These are phyloP conservation scores for Fusarium nelsonii DNA, from an alignment of 2,329 filamentous ascomycete genomes.

Conservation along the genomic window DNA sequence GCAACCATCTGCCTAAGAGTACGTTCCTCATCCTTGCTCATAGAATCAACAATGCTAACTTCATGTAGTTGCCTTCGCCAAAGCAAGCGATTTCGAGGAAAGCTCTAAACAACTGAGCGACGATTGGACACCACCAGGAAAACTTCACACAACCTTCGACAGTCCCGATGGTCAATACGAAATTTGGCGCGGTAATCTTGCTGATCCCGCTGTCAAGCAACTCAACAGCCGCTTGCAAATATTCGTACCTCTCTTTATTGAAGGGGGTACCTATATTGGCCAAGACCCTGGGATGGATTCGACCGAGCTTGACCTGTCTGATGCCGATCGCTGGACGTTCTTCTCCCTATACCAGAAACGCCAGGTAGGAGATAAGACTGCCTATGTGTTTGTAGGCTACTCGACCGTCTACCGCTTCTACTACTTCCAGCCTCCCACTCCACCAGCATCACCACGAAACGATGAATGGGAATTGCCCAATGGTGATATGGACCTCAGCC, in stretches of 20 bases:
- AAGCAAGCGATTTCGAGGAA: constrained; percentile 70
- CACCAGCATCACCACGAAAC: constrained; percentile 55
- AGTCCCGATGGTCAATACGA: constrained; percentile 76
- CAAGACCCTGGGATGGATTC: constrained; percentile 62
- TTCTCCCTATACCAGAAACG: constrained; percentile 85
- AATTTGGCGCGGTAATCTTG: constrained; percentile 83
- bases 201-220: constrained; percentile 75
- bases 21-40: constrained; percentile 48
- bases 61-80: constrained; percentile 73
- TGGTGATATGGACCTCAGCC: constrained; percentile 63
- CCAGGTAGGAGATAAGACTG: constrained; percentile 58
- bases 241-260: constrained; percentile 87
- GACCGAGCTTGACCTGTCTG: constrained; percentile 74
- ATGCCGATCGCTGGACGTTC: constrained; percentile 89
- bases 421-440: constrained; percentile 65
- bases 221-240: constrained; percentile 86
- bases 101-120: constrained; percentile 62
- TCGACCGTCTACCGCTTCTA: constrained; percentile 92
- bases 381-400: constrained; percentile 90
- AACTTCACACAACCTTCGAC: constrained; percentile 73
- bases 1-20: constrained; percentile 76
- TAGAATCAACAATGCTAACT: constrained; percentile 23
- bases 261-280: constrained; percentile 84
- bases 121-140: constrained; percentile 79
- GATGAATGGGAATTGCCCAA: constrained; percentile 59